Base-by-base conservation (phyloP, 2,329 filamentous ascomycete species). In the Arthroderma sp. region DNA sequence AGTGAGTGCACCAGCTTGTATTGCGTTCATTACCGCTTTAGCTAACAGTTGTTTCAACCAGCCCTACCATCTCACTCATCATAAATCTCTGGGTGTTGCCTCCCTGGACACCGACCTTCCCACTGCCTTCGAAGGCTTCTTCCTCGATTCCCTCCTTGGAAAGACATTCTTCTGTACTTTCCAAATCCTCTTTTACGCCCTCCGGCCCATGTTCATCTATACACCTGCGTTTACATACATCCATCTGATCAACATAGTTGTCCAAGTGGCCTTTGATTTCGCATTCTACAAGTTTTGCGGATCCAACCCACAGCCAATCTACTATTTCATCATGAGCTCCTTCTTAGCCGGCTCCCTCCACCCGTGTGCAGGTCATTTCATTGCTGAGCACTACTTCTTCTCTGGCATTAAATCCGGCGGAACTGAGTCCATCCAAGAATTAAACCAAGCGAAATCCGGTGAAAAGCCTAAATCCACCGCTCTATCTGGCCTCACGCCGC, bases 121-220 rank as follows among this genome's bases (percentile, higher is more conserved):
- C 27, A 96, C 91, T 11, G 79, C 85, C 40, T 66, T 95, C 42
- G 91, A 98, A 70, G 89, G 87, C 50, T 68, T 94, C 60, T 83
- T 98, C 62, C 81, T 98, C 57, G 85, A 98, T 71, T 95, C 68
- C 5, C 81, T 98, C 55, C 77, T 89, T 11, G 91, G 91, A 63
- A 98, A 98, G 69, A 82, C 91, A 53, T 98, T 98, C 72, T 98
- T 98, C 75, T 89, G 84, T 70, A 98, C 91, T 54, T 98, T 95
- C 70, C 91, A 98, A 68, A 95, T 98, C 64, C 77, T 98, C 61
- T 98, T 98, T 75, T 98, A 98, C 70, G 91, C 91, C 57, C 67
- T 98, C 42, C 85, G 91, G 10, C 91, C 91, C 49, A 94, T 96
- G 83, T 81, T 88, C 67, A 77, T 98, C 55, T 94, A 94, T 74